These are phyloP conservation scores for Teratosphaeria destructans DNA, from an alignment of 2,329 filamentous ascomycete species.

Conservation along the genomic window DNA sequence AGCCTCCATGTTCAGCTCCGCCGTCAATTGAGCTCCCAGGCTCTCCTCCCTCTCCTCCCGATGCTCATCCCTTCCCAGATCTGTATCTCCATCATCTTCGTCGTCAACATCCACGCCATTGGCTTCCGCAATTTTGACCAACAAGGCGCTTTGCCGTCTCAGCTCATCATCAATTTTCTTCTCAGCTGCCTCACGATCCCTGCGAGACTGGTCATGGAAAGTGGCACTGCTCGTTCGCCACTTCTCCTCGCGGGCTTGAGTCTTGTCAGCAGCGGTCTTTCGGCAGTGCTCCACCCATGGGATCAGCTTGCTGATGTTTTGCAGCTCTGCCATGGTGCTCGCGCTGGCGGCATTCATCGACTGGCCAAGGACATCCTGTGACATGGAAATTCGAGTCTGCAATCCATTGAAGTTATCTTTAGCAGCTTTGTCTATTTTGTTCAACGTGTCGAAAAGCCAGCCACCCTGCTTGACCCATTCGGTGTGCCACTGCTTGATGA, in stretches of 20 bases:
- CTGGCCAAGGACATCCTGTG: constrained; percentile 19
- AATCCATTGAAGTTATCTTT: constrained; percentile 6
- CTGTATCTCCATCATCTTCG: constrained; percentile 5
- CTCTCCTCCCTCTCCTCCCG: constrained; percentile 13
- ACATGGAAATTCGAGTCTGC: constrained; percentile 10
- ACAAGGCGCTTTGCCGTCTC: constrained; percentile 19
- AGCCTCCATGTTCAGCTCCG: constrained; percentile 18
- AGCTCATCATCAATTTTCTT: constrained; percentile 24
- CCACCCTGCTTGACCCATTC: constrained; percentile 21
- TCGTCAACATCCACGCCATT: constrained; percentile 15
- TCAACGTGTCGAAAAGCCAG: constrained; percentile 21
- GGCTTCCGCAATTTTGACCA: constrained; percentile 16
- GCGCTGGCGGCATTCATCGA: constrained; percentile 17
- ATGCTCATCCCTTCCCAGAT: constrained; percentile 2
- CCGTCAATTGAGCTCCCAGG: constrained; percentile 17
- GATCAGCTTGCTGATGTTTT: constrained; percentile 26
- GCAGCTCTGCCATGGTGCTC: constrained; percentile 15
- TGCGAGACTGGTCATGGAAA: constrained; percentile 29
- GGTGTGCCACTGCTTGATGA: constrained; percentile 13
- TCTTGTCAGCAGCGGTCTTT: constrained; percentile 24
- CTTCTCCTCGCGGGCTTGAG: constrained; percentile 28
- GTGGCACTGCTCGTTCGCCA: constrained; percentile 31
- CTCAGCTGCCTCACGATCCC: constrained; percentile 28
- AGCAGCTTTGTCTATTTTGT: constrained; percentile 7
- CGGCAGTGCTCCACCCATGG: constrained; percentile 31